These are phyloP conservation scores for Aspergillus egyptiacus DNA, from an alignment of 495 filamentous ascomycete genomes.

Conservation along the genomic window DNA sequence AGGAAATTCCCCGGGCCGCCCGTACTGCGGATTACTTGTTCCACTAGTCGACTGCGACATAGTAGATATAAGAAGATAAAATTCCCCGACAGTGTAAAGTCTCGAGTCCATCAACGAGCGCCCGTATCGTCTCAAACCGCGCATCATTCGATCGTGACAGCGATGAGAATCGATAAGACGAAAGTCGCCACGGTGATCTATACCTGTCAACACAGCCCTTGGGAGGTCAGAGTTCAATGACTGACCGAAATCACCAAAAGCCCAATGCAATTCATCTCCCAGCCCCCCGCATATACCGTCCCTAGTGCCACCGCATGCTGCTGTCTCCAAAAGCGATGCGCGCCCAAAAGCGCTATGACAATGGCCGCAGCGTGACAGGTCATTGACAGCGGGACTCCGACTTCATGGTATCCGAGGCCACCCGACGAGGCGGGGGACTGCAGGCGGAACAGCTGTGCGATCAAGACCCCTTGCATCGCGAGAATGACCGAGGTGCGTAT, in stretches of 20 bases:
- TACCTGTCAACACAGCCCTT: slow-evolving; percentile 2
- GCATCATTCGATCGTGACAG: not conserved
- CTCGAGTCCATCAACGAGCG: not conserved
- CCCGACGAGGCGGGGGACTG: slow-evolving; percentile 40
- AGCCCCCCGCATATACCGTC: slow-evolving; percentile 59
- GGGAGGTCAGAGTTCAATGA: slow-evolving; percentile 1
- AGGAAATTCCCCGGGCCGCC: not conserved
- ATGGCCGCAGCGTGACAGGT: slow-evolving; percentile 55
- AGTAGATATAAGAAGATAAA: not conserved
- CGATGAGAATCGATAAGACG: not conserved
- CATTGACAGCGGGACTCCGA: slow-evolving; percentile 61
- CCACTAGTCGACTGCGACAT: not conserved
- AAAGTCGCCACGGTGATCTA: slow-evolving; percentile 1
- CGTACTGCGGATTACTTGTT: slow-evolving; percentile 1
- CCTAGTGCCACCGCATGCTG: slow-evolving; percentile 62
- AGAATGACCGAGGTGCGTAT: slow-evolving; percentile 65
- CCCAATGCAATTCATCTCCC: slow-evolving; percentile 57
- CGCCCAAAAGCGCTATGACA: slow-evolving; percentile 50
- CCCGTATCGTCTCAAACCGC: not conserved
- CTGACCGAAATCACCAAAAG: slow-evolving; percentile 46
- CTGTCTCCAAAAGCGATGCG: slow-evolving; percentile 61
- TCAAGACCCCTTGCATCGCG: slow-evolving; percentile 58
- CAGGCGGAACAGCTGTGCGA: slow-evolving; percentile 66
- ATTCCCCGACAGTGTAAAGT: not conserved
- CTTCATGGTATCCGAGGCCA: slow-evolving; percentile 51